Evolutionary conservation across 371 early-diverging fungal genomes (phyloP), one percentile per base, ranked within the genome.

Genomic region (Polyrhizophydium stewartii): DNA sequence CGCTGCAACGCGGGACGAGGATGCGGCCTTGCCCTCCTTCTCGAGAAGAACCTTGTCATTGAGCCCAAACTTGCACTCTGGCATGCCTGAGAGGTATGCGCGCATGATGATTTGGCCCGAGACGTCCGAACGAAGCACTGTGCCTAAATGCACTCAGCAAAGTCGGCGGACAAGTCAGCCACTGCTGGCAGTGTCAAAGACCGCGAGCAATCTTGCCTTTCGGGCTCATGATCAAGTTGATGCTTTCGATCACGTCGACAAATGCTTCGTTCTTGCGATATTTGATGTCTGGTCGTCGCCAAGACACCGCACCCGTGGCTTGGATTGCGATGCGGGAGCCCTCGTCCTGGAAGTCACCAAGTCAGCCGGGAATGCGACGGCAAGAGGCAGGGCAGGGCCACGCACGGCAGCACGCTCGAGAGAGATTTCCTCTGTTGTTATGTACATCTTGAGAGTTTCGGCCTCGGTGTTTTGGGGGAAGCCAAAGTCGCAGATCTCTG

Each of bases 191-290:
- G 35, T 24, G 28, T 32, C 24, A 55, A 2, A 21, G 7, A 25
- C n/a, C 24, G 12, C 16, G 45, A 35, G 13, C 35, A 3, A 22
- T 12, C 55, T 25, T 60, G 77, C 88, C 87, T 65, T 86, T 91
- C 31, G 82, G 84, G 60, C 87, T 87, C 81, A 93, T 83, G 62
- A 92, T 71, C 46, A 93, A 59, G 66, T 93, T 93, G 49, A 93
- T 90, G 41, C 92, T 91, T 75, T 98, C 98, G 67, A 98, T 88
- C 0, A 98, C 97, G 71, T 98, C 98, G 77, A 98, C 77, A 73
- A 98, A 98, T 51, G 93, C 97, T 76, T 98, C 98, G 75, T 98
- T 98, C 82, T 96, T 96, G 63, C 92, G 74, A 68, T 94, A 94
- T 66, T 91, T 90, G 67, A 94, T 90, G 67, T 91, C 94, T 25